A percentile compares a stretch with the other conserved stretches of the same genome.
Conservation (phyloP, 306 rosid species). For the Acmispon strigosus region DNA sequence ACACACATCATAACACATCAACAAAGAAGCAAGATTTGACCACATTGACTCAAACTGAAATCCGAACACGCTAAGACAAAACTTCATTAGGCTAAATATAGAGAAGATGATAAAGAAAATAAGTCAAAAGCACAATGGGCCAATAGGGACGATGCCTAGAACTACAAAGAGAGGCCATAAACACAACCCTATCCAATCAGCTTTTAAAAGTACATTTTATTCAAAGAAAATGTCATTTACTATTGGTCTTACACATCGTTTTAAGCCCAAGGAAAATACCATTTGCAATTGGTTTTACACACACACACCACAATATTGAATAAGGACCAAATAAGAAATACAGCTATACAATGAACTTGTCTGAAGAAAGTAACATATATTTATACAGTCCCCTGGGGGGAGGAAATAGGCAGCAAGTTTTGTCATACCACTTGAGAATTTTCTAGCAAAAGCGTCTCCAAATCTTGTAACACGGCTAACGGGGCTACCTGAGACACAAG, state of each 20-base stretch:
- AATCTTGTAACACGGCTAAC: conserved; percentile 53
- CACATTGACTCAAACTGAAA: too few relatives aligned
- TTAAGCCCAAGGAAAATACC: neutral
- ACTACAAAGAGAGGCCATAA: neutral
- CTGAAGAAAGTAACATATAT: neutral
- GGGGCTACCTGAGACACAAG: conserved; percentile 65
- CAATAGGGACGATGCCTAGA: neutral
- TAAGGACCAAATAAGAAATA: neutral
- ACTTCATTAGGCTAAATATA: neutral
- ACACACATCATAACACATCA: too few relatives aligned
- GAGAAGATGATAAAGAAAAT: neutral
- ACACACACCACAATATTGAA: neutral
- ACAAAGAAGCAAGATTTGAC: too few relatives aligned
- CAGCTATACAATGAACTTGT: neutral
- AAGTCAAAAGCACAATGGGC: neutral
- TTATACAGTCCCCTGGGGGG: neutral
- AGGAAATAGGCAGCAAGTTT: conserved; percentile 6
- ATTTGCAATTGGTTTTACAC: neutral
- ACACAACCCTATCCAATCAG: neutral
- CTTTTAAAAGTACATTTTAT: neutral
- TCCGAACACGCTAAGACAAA: neutral
- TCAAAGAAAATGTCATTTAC: too few relatives aligned
- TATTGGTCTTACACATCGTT: too few relatives aligned
- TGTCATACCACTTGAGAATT: conserved; percentile 66
- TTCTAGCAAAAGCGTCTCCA: conserved; percentile 71